Evolutionary conservation across 208 protist genomes (phyloP).

Genomic region (Histomonas meleagridis): DNA sequence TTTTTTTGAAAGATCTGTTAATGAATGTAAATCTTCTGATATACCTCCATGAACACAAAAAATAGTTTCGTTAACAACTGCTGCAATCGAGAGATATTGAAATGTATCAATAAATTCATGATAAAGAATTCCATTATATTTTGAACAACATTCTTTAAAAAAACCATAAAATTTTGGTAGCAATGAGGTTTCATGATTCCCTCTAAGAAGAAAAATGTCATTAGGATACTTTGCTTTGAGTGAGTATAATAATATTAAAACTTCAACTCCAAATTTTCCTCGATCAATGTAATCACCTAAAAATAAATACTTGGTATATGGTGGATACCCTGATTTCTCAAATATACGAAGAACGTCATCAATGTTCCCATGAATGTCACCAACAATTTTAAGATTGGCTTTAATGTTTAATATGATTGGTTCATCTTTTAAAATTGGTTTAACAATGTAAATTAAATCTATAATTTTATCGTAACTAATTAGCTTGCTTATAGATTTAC

Average conservation of each 20-base stretch:
- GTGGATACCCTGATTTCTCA: background rate
- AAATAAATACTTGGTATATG: background rate
- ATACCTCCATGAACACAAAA: constrained; percentile 36
- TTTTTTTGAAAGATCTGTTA: background rate
- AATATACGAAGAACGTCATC: background rate
- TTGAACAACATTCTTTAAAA: constrained; percentile 68
- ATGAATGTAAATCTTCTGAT: background rate
- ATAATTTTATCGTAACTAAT: background rate
- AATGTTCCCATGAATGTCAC: constrained; percentile 11
- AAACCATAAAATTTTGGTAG: constrained; percentile 79
- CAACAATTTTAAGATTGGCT: background rate
- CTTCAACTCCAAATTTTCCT: background rate
- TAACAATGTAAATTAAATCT: background rate
- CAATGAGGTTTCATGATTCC: constrained; percentile 76
- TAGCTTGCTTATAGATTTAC: too few species aligned
- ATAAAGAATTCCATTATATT: constrained; percentile 70
- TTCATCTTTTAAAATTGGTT: background rate
- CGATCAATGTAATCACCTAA: constrained; percentile 34
- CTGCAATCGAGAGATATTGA: constrained; percentile 66
- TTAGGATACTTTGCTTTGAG: constrained; percentile 59
- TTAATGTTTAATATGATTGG: background rate
- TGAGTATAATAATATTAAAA: background rate
- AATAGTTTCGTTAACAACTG: constrained; percentile 48
- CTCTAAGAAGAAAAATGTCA: constrained; percentile 69
- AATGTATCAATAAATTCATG: constrained; percentile 68